phyloP scores from a whole-genome alignment of 1,284 basidiomycete species.

The Sporisorium reilianum region DNA sequence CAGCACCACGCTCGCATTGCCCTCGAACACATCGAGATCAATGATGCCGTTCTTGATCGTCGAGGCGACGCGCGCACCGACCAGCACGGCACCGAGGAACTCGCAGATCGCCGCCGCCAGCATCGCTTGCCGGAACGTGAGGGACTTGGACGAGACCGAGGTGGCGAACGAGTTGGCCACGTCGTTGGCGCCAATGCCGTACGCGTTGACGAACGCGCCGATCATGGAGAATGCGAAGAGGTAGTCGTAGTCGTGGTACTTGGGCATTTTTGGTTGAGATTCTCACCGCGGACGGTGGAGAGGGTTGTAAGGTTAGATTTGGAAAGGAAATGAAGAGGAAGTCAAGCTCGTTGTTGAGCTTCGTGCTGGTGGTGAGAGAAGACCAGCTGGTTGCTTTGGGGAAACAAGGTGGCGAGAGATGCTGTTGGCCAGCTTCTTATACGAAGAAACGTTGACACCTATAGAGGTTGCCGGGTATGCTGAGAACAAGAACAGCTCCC shows the following conservation, averaged over 20 bases:
- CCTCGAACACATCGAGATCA: constrained; percentile 38
- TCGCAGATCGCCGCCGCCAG: constrained; percentile 44
- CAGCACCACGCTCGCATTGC: constrained; percentile 35
- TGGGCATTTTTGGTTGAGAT: constrained; percentile 35
- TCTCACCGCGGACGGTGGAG: too few species aligned
- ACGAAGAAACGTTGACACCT: too few species aligned
- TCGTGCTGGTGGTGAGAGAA: too few species aligned
- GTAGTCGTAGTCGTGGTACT: constrained; percentile 50
- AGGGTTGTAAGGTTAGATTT: too few species aligned
- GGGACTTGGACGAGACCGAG: constrained; percentile 45
- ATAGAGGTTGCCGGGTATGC: too few species aligned
- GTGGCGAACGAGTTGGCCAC: constrained; percentile 59
- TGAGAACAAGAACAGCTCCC: too few species aligned
- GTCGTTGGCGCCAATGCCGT: constrained; percentile 55
- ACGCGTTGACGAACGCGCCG: constrained; percentile 45
- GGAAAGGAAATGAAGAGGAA: too few species aligned
- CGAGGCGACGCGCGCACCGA: constrained; percentile 46
- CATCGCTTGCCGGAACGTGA: constrained; percentile 50
- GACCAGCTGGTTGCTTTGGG: too few species aligned
- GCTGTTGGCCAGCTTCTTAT: too few species aligned
- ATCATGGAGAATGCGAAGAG: constrained; percentile 51
- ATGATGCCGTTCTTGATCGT: constrained; percentile 58
- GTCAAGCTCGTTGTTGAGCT: too few species aligned
- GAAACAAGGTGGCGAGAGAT: too few species aligned
- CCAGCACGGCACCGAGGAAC: constrained; percentile 51